Evolutionary conservation across 192 early-diverging fungal species (phyloP).

Genomic region (Bifiguratus adelaidae): DNA sequence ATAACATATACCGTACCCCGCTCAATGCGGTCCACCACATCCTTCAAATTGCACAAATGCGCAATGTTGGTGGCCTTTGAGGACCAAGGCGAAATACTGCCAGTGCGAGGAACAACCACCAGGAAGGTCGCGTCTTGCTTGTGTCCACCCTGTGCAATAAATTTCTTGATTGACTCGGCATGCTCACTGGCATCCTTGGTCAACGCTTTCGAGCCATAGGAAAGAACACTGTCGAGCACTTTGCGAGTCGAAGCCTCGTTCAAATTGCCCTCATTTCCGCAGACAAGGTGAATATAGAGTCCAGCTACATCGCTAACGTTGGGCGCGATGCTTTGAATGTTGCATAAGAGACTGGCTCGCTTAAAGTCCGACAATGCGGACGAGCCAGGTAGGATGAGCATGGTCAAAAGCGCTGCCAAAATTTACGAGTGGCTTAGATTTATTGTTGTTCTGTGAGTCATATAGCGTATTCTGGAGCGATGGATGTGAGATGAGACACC

Average conservation of each 20-base stretch:
- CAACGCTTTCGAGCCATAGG: constrained; percentile 25
- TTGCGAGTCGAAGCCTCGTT: constrained; percentile 22
- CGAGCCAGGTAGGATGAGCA: constrained; percentile 83
- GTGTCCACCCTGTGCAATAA: constrained; percentile 18
- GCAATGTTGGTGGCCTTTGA: constrained; percentile 99
- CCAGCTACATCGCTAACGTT: constrained; percentile 39
- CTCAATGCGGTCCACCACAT: constrained; percentile 74
- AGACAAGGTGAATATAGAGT: constrained; percentile 73
- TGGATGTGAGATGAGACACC: too few species aligned
- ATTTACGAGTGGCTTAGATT: too few species aligned
- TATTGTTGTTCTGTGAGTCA: too few species aligned
- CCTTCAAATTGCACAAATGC: constrained; percentile 72
- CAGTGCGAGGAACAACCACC: constrained; percentile 79
- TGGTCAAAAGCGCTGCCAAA: too few species aligned
- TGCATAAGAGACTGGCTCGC: constrained; percentile 40
- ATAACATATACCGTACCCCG: constrained; percentile 74
- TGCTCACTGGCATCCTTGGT: constrained; percentile 16
- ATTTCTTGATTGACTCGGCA: constrained; percentile 3
- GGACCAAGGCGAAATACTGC: constrained; percentile 99
- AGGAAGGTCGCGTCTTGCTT: constrained; percentile 29
- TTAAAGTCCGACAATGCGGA: constrained; percentile 73
- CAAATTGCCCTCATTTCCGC: constrained; percentile 25
- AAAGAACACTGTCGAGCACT: constrained; percentile 34
- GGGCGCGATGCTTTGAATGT: constrained; percentile 44
- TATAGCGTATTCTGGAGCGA: too few species aligned